Base-by-base conservation (phyloP, 2,329 filamentous ascomycete genomes). In the Dendryphion nanum region DNA sequence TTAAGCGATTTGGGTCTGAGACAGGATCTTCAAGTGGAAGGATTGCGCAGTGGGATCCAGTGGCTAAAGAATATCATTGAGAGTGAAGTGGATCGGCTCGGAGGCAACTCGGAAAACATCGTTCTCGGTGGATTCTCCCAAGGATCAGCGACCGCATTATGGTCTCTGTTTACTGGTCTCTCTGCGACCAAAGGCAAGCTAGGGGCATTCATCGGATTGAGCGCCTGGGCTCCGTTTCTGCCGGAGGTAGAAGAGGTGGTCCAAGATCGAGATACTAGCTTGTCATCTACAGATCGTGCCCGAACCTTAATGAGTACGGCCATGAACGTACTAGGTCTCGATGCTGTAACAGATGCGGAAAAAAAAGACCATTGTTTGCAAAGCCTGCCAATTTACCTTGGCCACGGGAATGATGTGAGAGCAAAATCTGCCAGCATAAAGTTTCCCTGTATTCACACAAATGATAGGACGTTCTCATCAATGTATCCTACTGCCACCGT, bases 21-120 rank as follows among this genome's bases (percentile, higher is more conserved):
- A 13, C 70, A 76, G 41, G 67, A 73, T 7, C 41, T 74, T 7
- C 71, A 75, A 45, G 50, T 56, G 0, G 47, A 55, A 0, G 73
- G 73, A 0, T 53, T 78, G 12, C 54, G 50, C 21, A 68, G 71
- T 10, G 65, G 63, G 36, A 62, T 73, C 0, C 35, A 38, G 0
- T 41, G 48, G 3, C 52, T 76, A 2, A 47, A 57, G 3, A 34
- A 18, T 4, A 26, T 45, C 6, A 26, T 54, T 8, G 36, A 46
- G 14, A 34, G 36, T n/a, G 53, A 54, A 29, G 32, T 43, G n/a
- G 34, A 38, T 16, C 37, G 24, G 7, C 26, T 53, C 3, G 43
- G 23, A 21, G 45, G 38, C 8, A 28, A 42, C 10, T 26, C 45
- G 3, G 37, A 42, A 5, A 41, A 34, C 16, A 14, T 54, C 2